These are phyloP conservation scores for Ramaria sp. DNA, from an alignment of 768 basidiomycete species.

Conservation along the genomic window DNA sequence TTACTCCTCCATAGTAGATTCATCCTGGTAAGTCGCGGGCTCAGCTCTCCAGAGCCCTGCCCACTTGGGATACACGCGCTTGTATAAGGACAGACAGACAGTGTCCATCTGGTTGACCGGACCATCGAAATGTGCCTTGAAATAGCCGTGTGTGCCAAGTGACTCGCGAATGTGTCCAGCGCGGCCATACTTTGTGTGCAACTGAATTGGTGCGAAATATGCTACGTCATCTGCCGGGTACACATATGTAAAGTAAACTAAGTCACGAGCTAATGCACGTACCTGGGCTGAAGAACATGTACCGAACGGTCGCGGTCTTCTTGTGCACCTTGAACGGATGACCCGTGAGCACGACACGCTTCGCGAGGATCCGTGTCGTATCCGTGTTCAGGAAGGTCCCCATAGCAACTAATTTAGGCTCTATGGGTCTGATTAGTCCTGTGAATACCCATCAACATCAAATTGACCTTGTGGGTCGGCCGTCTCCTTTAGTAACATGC, in stretches of 20 bases:
- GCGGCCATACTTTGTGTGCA: conserved; percentile 86
- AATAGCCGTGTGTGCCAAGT: conserved; percentile 94
- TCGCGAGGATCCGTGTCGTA: conserved; percentile 83
- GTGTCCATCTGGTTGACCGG: conserved; percentile 96
- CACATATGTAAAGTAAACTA: conserved; percentile 1
- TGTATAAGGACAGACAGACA: conserved; percentile 91
- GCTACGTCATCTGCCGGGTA: conserved; percentile 59
- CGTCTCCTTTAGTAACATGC: conserved; percentile 65
- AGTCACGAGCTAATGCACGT: conserved; percentile 11
- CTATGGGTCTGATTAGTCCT: conserved; percentile 24
- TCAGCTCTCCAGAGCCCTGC: conserved; percentile 38
- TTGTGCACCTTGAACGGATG: conserved; percentile 97
- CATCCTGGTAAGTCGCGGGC: conserved; percentile 9
- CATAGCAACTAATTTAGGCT: conserved; percentile 78
- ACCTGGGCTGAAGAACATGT: conserved; percentile 96
- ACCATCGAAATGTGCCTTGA: conserved; percentile 93
- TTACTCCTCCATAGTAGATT: conserved; percentile 2
- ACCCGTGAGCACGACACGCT: conserved; percentile 90
- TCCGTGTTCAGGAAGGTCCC: conserved; percentile 84
- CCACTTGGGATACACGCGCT: conserved; percentile 90
- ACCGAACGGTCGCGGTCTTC: conserved; percentile 92
- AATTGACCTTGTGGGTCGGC: conserved; percentile 51
- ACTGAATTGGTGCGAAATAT: conserved; percentile 89
- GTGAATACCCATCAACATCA: not conserved
- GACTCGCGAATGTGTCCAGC: conserved; percentile 85